Evolutionary conservation across 306 rosid genomes (phyloP), one percentile per base, ranked within the genome.

Genomic region (Pterocarpus santalinus): DNA sequence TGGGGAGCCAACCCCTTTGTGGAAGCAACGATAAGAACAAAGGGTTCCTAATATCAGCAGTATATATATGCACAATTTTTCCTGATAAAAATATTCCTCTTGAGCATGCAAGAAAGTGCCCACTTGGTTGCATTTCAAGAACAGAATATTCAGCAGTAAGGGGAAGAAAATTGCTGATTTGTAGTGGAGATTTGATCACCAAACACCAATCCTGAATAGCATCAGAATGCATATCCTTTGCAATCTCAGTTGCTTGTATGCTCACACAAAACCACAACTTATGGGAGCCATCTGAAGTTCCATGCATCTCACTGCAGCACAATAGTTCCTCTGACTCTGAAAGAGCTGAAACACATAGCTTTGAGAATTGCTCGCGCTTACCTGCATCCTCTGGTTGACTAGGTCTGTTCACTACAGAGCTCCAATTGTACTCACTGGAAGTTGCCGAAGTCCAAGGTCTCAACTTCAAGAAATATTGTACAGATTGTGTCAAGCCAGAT

Each of bases 191-290:
- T 88, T 95, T 95, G 83, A 95, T 82, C 58, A 89, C 91, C 82
- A 95, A 91, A 84, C 84, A 88, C 99, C 99, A 95, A 88, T 95
- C 99, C 82, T 93, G 96, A 75, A 95, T 95, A 72, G 99, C 90
- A 85, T 95, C 92, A 68, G 98, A 95, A 82, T 65, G 89, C 51
- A 93, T 87, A 77, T 95, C 99, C 87, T 95, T 95, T 32, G 97
- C 90, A 84, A 95, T 93, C 85, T 93, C 99, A 65, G 92, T 87
- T 60, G 96, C 93, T 77, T 89, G 94, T 80, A 95, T 86, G 90
- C 92, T 91, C 83, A 90, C 85, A 79, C 90, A 93, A 80, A 93
- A 93, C 99, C 99, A 95, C 80, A 92, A 65, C 34, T 90, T 93
- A 64, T 75, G 91, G 76, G 89, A 84, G 73, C 88, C 83, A 81